A percentile compares a stretch with the other conserved stretches of the same genome.
These are phyloP conservation scores for Anacardium occidentale DNA, from an alignment of 345 rosid species.

Conservation along the genomic window DNA sequence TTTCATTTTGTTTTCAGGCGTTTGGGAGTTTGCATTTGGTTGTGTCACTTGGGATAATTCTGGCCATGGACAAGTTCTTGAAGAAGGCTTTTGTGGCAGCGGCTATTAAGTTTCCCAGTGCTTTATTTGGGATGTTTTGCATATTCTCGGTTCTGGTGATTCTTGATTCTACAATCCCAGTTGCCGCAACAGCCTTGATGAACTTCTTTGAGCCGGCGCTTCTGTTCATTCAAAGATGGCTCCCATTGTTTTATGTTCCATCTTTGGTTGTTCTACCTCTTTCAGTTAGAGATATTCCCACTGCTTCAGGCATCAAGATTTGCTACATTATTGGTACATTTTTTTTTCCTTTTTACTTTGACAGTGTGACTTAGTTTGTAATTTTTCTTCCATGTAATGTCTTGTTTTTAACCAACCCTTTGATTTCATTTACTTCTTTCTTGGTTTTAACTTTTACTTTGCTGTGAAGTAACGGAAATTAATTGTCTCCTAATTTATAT, in stretches of 20 bases:
- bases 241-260: conserved; percentile 93
- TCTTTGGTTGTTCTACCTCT: conserved; percentile 88
- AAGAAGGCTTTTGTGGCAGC: conserved; percentile 76
- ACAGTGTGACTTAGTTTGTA: neutral
- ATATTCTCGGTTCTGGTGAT: conserved; percentile 72
- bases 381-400: too few relatives aligned
- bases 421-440: too few relatives aligned
- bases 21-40: conserved; percentile 61
- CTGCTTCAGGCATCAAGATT: conserved; percentile 87
- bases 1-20: conserved; percentile 38
- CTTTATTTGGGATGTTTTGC: conserved; percentile 94
- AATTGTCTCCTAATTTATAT: neutral
- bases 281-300: conserved; percentile 83
- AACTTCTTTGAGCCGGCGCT: conserved; percentile 83
- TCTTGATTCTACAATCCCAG: conserved; percentile 62
- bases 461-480: neutral
- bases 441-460: neutral
- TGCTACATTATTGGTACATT: conserved; percentile 67
- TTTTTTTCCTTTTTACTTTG: neutral
- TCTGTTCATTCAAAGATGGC: conserved; percentile 90
- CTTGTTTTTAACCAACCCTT: too few relatives aligned
- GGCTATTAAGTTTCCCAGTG: conserved; percentile 93
- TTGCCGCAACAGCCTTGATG: conserved; percentile 66
- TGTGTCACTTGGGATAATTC: conserved; percentile 76
- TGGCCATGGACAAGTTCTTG: conserved; percentile 74